Evolutionary conservation across 2,329 filamentous ascomycete genomes (phyloP).

Genomic region (Sporothrix mexicana): DNA sequence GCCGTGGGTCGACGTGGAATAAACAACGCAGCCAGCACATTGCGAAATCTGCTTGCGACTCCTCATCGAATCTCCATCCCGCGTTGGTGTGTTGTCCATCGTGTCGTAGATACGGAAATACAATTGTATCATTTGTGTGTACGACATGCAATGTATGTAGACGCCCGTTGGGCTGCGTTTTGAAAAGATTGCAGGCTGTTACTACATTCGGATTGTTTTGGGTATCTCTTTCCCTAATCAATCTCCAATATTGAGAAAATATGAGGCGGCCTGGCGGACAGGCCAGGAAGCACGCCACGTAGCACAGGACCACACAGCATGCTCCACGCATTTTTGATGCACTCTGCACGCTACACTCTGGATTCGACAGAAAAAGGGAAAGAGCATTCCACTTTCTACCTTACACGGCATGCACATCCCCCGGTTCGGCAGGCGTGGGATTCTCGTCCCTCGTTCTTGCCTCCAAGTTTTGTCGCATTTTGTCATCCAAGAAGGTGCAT

Average conservation of each 20-base stretch:
- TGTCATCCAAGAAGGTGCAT: not conserved
- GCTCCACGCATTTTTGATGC: not conserved
- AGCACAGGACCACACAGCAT: slow-evolving; percentile 32
- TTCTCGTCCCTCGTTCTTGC: too few relatives aligned
- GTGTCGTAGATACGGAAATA: not conserved
- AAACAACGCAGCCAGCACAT: slow-evolving; percentile 17
- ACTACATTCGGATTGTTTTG: not conserved
- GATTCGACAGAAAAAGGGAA: not conserved
- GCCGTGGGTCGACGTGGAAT: slow-evolving; percentile 12
- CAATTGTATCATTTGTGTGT: too few relatives aligned
- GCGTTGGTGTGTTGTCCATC: not conserved
- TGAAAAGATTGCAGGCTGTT: not conserved
- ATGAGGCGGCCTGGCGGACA: slow-evolving; percentile 30
- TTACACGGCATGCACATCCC: not conserved
- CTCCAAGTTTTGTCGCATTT: too few relatives aligned
- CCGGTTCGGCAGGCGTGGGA: slow-evolving; percentile 21
- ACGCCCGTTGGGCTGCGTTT: slow-evolving; percentile 3
- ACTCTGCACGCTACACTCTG: not conserved
- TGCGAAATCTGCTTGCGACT: not conserved
- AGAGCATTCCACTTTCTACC: slow-evolving; percentile 22
- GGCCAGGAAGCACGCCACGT: slow-evolving; percentile 36
- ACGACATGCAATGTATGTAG: not conserved
- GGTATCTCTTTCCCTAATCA: slow-evolving; percentile 1
- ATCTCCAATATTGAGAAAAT: not conserved
- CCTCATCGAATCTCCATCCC: slow-evolving; percentile 17